Base-by-base conservation (phyloP, 176 grass and related monocot species). In the Alopecurus myosuroides region DNA sequence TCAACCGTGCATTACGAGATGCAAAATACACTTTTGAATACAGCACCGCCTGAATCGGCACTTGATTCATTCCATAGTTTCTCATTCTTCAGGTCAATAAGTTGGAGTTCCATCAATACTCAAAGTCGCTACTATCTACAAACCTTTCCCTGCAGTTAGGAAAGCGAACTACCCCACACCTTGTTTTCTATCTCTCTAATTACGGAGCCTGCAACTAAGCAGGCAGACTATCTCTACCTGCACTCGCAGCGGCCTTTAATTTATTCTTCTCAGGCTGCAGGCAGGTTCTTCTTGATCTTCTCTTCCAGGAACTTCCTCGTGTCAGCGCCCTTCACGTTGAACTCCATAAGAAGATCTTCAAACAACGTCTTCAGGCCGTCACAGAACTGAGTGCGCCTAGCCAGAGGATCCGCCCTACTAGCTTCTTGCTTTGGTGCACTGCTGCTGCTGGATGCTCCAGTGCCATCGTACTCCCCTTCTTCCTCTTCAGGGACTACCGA, bases 331-430 rank as follows among this genome's bases (percentile, higher is more conserved):
- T 95, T 95, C 25, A 95, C 93, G 35, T 85, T 94, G 55, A 98
- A 98, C 77, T 98, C 93, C 93, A 92, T 98, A 56, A 98, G 83
- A 71, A 98, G 93, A 62, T 95, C 87, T 44, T 98, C 91, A 22
- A 85, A 98, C 20, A 98, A 65, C 7, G 34, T 82, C 63, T 82
- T 60, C 42, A 98, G 81, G 37, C 1, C 2, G 0, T 29, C 0
- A n/a, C 69, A 90, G 72, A 95, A 95, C 34, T 33, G 19, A 6
- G 0, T 7, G 28, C 62, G 73, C 13, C 51, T 52, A 10, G 0
- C 4, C 6, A 15, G 3, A 55, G 31, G 25, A 55, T 45, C 73
- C 7, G 11, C 9, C 64, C 55, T 74, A 4, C n/a, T 45, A 51
- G 26, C 17, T 17, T 20, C 46, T 75, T 77, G 48, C 46, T 77